These are phyloP conservation scores for Botrytis squamosa DNA, from an alignment of 2,329 filamentous ascomycete species.

Conservation along the genomic window DNA sequence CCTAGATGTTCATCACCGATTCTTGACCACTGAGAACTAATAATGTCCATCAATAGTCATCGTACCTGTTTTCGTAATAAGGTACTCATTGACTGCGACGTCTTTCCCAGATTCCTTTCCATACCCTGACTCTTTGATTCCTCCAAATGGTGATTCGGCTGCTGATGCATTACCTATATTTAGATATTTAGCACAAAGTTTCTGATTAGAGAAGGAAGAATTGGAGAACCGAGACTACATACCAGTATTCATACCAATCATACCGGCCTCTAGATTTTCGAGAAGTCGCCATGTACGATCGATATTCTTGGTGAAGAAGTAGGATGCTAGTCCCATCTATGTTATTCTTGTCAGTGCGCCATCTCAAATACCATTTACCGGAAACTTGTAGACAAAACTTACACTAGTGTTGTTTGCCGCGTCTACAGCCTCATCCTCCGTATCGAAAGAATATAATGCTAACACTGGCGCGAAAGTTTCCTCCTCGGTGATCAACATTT, in stretches of 20 bases:
- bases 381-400: constrained; percentile 16
- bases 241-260: constrained; percentile 66
- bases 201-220: no score
- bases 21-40: constrained; percentile 30
- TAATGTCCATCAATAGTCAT: constrained; percentile 58
- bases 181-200: constrained; percentile 4
- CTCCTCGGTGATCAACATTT: constrained; percentile 58
- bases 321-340: constrained; percentile 62
- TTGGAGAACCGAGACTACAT: constrained; percentile 34
- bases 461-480: constrained; percentile 66
- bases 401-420: constrained; percentile 56
- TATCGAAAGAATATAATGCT: constrained; percentile 63
- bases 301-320: constrained; percentile 67
- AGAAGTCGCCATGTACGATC: constrained; percentile 64
- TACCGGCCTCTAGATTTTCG: constrained; percentile 66
- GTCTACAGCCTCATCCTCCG: constrained; percentile 61
- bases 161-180: constrained; percentile 58
- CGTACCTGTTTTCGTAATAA: constrained; percentile 65
- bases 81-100: constrained; percentile 61
- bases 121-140: constrained; percentile 67
- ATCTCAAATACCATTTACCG: not conserved
- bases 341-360: constrained; percentile 13
- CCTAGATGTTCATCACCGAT: not conserved
- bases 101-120: constrained; percentile 68
- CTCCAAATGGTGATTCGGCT: constrained; percentile 65